phyloP scores from a whole-genome alignment of 2,329 filamentous ascomycete genomes.

The Trichoderma citrinoviride region DNA sequence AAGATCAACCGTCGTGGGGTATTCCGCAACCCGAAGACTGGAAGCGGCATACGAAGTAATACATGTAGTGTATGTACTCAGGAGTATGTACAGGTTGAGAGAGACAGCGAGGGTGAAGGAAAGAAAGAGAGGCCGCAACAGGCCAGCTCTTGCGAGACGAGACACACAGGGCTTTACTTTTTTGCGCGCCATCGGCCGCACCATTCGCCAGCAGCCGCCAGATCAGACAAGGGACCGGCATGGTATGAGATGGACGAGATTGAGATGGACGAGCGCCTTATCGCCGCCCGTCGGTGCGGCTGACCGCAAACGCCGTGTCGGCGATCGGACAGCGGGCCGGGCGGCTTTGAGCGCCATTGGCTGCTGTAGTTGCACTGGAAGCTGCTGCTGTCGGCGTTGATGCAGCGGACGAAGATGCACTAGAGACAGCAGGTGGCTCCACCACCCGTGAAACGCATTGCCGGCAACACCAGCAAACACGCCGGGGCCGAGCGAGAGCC shows the following conservation, averaged over 20 bases:
- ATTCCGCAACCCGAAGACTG: neutral
- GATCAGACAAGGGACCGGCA: slow-evolving; percentile 10
- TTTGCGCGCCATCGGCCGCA: slow-evolving; percentile 9
- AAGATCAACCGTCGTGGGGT: neutral
- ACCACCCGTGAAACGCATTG: slow-evolving; percentile 5
- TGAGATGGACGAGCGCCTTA: slow-evolving; percentile 20
- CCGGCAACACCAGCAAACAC: slow-evolving; percentile 2
- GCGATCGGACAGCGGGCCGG: slow-evolving; percentile 10
- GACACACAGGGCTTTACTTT: slow-evolving; percentile 1
- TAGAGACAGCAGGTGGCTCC: slow-evolving; percentile 8
- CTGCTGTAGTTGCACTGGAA: neutral
- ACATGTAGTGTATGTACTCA: too few species aligned
- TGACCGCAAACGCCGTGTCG: slow-evolving; percentile 20
- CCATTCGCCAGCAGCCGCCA: neutral
- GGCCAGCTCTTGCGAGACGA: neutral
- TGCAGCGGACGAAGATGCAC: slow-evolving; percentile 6
- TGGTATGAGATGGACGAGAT: slow-evolving; percentile 19
- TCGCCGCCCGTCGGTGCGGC: slow-evolving; percentile 22
- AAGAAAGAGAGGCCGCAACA: neutral
- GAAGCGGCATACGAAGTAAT: neutral
- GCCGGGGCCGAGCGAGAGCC: neutral
- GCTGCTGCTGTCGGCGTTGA: neutral
- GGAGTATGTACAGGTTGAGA: neutral
- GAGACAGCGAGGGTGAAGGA: neutral
- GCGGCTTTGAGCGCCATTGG: slow-evolving; percentile 17